Conservation (phyloP, 371 early-diverging fungal genomes). For the Mucor indicus region DNA sequence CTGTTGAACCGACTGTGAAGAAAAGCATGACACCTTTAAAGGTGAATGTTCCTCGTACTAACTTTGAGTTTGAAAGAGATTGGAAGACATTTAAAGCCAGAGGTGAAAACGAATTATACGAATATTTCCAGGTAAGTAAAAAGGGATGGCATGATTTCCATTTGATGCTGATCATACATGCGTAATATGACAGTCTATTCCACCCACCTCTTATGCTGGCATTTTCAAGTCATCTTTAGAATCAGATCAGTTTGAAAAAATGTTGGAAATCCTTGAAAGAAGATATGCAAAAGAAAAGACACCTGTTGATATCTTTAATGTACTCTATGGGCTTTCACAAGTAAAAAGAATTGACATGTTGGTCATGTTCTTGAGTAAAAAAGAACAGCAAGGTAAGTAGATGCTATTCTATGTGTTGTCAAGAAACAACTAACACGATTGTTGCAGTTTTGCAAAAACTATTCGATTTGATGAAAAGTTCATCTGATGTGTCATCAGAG, state of each 20-base stretch:
- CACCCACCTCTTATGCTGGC: constrained; percentile 42
- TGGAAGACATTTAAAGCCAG: constrained; percentile 63
- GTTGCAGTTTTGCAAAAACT: not conserved
- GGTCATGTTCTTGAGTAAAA: constrained; percentile 59
- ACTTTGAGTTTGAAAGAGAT: constrained; percentile 75
- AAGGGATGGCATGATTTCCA: no score
- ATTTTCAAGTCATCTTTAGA: constrained; percentile 77
- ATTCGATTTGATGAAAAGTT: not conserved
- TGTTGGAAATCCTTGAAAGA: constrained; percentile 51
- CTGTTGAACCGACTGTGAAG: not conserved
- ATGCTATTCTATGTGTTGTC: not conserved
- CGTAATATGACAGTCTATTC: constrained; percentile 42
- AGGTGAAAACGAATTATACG: constrained; percentile 52
- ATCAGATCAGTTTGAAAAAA: constrained; percentile 62
- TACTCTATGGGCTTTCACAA: constrained; percentile 45
- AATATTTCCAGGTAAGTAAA: constrained; percentile 64
- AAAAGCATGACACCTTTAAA: constrained; percentile 5
- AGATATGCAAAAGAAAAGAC: constrained; percentile 38
- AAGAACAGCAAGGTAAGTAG: constrained; percentile 53
- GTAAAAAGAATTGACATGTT: constrained; percentile 68
- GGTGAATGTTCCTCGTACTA: constrained; percentile 47
- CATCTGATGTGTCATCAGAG: not conserved
- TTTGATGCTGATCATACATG: no score
- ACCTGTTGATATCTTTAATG: constrained; percentile 33
- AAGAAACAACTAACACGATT: not conserved